A percentile compares a stretch with the other conserved stretches of the same genome.
These are phyloP conservation scores for Pezicula rhizophila DNA, from an alignment of 2,329 filamentous ascomycete genomes.

Conservation along the genomic window DNA sequence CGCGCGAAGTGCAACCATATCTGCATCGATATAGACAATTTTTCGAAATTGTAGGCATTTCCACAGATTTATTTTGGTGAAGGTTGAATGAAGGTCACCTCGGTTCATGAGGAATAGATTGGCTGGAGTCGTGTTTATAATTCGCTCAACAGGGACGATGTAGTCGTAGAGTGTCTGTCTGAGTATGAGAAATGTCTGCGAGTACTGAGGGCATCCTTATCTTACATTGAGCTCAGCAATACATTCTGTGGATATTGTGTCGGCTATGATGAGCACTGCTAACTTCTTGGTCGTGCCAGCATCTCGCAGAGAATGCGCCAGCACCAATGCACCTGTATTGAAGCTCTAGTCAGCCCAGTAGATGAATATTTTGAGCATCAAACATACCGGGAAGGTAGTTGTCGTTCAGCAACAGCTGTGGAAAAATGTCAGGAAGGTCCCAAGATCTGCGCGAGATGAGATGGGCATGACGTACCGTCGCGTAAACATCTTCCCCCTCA, in stretches of 20 bases:
- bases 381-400: slow-evolving; percentile 80
- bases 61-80: slow-evolving; percentile 96
- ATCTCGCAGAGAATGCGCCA: slow-evolving; percentile 92
- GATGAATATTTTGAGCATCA: slow-evolving; percentile 7
- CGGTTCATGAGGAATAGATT: slow-evolving; percentile 93
- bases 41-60: slow-evolving; percentile 82
- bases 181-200: slow-evolving; percentile 8
- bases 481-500: slow-evolving; percentile 53
- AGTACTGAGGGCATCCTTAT: neutral
- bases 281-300: slow-evolving; percentile 80
- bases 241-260: slow-evolving; percentile 69
- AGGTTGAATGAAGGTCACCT: slow-evolving; percentile 81
- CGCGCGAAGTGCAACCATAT: slow-evolving; percentile 83
- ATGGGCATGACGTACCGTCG: slow-evolving; percentile 43
- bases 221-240: slow-evolving; percentile 72
- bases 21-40: slow-evolving; percentile 92
- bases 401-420: slow-evolving; percentile 85
- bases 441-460: slow-evolving; percentile 12
- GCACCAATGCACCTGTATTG: slow-evolving; percentile 73
- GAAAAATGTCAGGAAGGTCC: slow-evolving; percentile 7
- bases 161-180: slow-evolving; percentile 76
- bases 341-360: slow-evolving; percentile 16
- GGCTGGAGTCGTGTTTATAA: slow-evolving; percentile 68
- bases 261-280: slow-evolving; percentile 75
- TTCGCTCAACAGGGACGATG: slow-evolving; percentile 74